Conservation (phyloP, 495 filamentous ascomycete genomes). For the Xylaria flabelliformis region DNA sequence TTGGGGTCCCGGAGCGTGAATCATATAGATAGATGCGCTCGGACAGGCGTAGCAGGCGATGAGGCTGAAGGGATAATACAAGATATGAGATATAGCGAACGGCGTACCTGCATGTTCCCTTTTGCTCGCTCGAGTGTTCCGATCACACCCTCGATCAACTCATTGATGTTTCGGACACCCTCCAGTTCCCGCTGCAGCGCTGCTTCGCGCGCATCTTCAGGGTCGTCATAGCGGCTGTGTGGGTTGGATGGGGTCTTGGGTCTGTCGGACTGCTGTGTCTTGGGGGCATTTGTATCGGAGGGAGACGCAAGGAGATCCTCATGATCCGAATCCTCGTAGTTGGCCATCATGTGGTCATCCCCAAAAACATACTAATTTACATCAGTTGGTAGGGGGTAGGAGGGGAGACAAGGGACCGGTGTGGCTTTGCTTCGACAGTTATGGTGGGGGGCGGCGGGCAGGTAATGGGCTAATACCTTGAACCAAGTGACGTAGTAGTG, state of each 20-base stretch:
- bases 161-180: slow-evolving; percentile 81
- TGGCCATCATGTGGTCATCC: slow-evolving; percentile 35
- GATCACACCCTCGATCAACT: slow-evolving; percentile 84
- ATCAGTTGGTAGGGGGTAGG: not conserved
- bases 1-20: slow-evolving; percentile 11
- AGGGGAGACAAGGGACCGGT: not conserved
- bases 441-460: not conserved
- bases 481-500: slow-evolving; percentile 3
- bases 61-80: slow-evolving; percentile 12
- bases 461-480: not conserved
- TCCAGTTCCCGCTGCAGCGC: slow-evolving; percentile 79
- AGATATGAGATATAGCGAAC: slow-evolving; percentile 21
- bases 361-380: not conserved
- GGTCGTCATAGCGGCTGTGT: slow-evolving; percentile 62
- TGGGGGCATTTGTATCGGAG: slow-evolving; percentile 46
- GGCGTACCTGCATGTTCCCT: slow-evolving; percentile 85
- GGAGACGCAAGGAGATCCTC: slow-evolving; percentile 80
- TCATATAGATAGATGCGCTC: not conserved
- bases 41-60: slow-evolving; percentile 6
- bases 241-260: slow-evolving; percentile 58
- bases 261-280: slow-evolving; percentile 32
- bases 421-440: not conserved
- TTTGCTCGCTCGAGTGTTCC: slow-evolving; percentile 79
- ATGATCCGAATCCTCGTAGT: slow-evolving; percentile 65
- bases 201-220: slow-evolving; percentile 72